Evolutionary conservation across 106 monocot genomes (phyloP).

Genomic region (Phalaenopsis aphrodite): DNA sequence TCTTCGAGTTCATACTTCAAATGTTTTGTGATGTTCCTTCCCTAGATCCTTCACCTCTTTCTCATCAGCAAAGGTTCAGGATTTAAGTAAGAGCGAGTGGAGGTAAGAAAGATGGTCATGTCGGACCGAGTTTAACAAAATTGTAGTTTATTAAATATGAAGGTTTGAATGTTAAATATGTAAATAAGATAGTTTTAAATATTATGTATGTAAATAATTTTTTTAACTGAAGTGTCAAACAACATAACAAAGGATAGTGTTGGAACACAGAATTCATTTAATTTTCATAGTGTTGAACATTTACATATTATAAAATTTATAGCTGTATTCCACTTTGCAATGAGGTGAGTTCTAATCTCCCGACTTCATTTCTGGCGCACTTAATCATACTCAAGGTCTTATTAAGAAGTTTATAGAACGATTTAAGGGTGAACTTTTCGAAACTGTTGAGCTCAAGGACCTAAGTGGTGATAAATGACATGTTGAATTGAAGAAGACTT

Average conservation of each 20-base stretch:
- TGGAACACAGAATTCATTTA: not conserved
- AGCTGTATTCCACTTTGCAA: not conserved
- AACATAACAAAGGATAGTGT: not conserved
- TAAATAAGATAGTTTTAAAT: too few species aligned
- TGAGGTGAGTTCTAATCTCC: not conserved
- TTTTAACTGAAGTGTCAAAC: not conserved
- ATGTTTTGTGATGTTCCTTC: too few species aligned
- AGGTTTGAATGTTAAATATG: too few species aligned
- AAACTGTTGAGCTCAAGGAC: constrained; percentile 17
- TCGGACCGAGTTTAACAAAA: too few species aligned
- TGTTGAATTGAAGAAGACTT: constrained; percentile 13
- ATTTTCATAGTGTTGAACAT: not conserved
- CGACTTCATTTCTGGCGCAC: not conserved
- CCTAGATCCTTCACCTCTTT: too few species aligned
- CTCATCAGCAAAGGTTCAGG: too few species aligned
- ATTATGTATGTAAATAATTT: not conserved
- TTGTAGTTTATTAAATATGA: too few species aligned
- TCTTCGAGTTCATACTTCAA: too few species aligned
- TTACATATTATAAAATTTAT: not conserved
- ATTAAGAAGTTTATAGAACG: constrained; percentile 12
- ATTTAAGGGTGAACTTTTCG: constrained; percentile 5
- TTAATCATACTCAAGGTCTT: constrained; percentile 4
- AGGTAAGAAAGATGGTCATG: too few species aligned
- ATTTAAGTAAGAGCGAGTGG: too few species aligned
- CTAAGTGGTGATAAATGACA: constrained; percentile 17